Conservation (phyloP, 768 basidiomycete species). For the Tylopilus intermedius region DNA sequence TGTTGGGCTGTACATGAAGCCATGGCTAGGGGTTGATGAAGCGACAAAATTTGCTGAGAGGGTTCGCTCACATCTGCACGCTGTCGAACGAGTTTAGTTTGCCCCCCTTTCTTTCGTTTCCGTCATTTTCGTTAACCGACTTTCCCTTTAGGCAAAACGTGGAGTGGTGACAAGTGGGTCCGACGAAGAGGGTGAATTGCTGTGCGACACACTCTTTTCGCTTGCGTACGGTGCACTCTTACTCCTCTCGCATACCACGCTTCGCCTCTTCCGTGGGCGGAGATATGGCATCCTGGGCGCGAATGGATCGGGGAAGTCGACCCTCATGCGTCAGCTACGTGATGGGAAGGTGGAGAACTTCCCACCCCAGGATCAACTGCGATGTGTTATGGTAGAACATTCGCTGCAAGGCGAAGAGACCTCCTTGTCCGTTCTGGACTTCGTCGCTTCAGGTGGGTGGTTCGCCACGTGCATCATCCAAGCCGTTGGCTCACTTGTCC, state of each 20-base stretch:
- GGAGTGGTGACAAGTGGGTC: slow-evolving; percentile 37
- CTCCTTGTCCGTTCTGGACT: slow-evolving; percentile 77
- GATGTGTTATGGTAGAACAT: slow-evolving; percentile 96
- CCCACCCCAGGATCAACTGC: slow-evolving; percentile 79
- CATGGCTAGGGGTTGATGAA: slow-evolving; percentile 61
- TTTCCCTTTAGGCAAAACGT: slow-evolving; percentile 51
- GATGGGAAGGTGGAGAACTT: slow-evolving; percentile 97
- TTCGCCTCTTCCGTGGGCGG: slow-evolving; percentile 84
- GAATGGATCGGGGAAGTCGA: slow-evolving; percentile 96
- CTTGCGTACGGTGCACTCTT: slow-evolving; percentile 93
- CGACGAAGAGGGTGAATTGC: slow-evolving; percentile 73
- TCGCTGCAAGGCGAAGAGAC: slow-evolving; percentile 91
- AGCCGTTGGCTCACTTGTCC: slow-evolving; percentile 6
- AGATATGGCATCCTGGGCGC: slow-evolving; percentile 93
- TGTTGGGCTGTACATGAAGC: slow-evolving; percentile 62
- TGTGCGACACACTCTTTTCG: slow-evolving; percentile 92
- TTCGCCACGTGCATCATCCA: slow-evolving; percentile 6
- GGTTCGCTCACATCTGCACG: slow-evolving; percentile 67
- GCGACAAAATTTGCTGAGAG: slow-evolving; percentile 52
- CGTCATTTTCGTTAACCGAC: slow-evolving; percentile 8
- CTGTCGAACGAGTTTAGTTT: slow-evolving; percentile 60
- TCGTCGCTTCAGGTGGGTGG: slow-evolving; percentile 73
- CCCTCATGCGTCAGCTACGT: slow-evolving; percentile 90
- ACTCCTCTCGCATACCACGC: slow-evolving; percentile 87
- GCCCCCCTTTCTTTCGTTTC: neutral